A percentile compares a stretch with the other conserved stretches of the same genome.
Conservation (phyloP, 2,329 filamentous ascomycete species). For the Pleomassaria siparia region DNA sequence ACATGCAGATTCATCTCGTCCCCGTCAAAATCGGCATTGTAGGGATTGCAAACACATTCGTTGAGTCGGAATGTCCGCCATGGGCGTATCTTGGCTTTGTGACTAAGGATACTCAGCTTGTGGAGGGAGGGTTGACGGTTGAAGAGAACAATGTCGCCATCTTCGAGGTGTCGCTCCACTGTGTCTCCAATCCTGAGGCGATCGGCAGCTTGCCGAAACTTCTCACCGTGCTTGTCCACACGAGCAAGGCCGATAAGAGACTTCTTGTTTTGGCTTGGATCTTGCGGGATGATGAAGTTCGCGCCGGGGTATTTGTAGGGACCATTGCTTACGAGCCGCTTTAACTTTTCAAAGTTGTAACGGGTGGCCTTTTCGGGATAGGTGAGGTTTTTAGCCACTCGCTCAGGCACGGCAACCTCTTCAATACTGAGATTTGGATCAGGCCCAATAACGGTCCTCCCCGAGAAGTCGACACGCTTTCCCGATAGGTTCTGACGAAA, state of each 20-base stretch:
- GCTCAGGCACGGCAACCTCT: slow-evolving; percentile 84
- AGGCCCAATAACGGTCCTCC: slow-evolving; percentile 94
- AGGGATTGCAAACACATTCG: slow-evolving; percentile 96
- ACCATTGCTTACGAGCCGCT: slow-evolving; percentile 73
- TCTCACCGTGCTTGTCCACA: slow-evolving; percentile 51
- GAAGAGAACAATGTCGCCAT: slow-evolving; percentile 94
- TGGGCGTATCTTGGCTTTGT: slow-evolving; percentile 88
- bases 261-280: slow-evolving; percentile 61
- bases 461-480: slow-evolving; percentile 98
- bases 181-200: slow-evolving; percentile 80
- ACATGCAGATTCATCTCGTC: slow-evolving; percentile 99
- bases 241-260: slow-evolving; percentile 58
- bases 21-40: slow-evolving; percentile 98
- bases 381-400: slow-evolving; percentile 95
- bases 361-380: slow-evolving; percentile 87
- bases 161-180: slow-evolving; percentile 91
- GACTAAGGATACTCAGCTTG: slow-evolving; percentile 97
- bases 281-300: slow-evolving; percentile 70
- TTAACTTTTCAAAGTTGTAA: slow-evolving; percentile 83
- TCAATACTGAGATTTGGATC: slow-evolving; percentile 94
- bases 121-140: slow-evolving; percentile 97
- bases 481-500: slow-evolving; percentile 96
- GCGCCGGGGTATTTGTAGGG: slow-evolving; percentile 82
- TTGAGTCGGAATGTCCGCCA: slow-evolving; percentile 97
- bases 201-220: slow-evolving; percentile 69